phyloP scores from a whole-genome alignment of 345 rosid genomes.

The Cardiospermum halicacabum region DNA sequence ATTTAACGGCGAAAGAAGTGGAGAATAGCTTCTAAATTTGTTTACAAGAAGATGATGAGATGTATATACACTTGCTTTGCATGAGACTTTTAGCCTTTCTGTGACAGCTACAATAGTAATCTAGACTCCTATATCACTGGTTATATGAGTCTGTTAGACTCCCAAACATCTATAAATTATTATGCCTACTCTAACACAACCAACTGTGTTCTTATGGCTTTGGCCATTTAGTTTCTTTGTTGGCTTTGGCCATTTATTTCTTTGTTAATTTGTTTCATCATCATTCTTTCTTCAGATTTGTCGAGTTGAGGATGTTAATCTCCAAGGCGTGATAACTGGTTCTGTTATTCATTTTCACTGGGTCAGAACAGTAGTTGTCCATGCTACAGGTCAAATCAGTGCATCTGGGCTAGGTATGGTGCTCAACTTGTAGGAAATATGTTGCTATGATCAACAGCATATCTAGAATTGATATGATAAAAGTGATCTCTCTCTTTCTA shows the following conservation, averaged over 20 bases:
- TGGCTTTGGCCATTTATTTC: conserved; percentile 12
- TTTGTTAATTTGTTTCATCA: conserved; percentile 9
- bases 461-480: neutral
- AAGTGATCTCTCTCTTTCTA: neutral
- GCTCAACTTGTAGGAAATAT: neutral
- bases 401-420: conserved; percentile 55
- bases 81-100: no score
- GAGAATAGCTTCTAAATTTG: no score
- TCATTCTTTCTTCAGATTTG: conserved; percentile 47
- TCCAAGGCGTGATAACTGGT: conserved; percentile 50
- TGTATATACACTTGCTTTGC: no score
- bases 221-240: conserved; percentile 17
- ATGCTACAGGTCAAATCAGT: conserved; percentile 41
- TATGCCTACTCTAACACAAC: no score
- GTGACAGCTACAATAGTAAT: no score
- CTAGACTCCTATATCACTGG: no score
- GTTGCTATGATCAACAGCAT: neutral
- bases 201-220: conserved; percentile 4
- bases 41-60: no score
- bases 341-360: conserved; percentile 68
- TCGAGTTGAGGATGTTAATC: conserved; percentile 55
- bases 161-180: no score
- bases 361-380: conserved; percentile 44
- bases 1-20: no score
- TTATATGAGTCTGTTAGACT: no score